Conservation (phyloP, 2,329 filamentous ascomycete species). For the Zymoseptoria pseudotritici region DNA sequence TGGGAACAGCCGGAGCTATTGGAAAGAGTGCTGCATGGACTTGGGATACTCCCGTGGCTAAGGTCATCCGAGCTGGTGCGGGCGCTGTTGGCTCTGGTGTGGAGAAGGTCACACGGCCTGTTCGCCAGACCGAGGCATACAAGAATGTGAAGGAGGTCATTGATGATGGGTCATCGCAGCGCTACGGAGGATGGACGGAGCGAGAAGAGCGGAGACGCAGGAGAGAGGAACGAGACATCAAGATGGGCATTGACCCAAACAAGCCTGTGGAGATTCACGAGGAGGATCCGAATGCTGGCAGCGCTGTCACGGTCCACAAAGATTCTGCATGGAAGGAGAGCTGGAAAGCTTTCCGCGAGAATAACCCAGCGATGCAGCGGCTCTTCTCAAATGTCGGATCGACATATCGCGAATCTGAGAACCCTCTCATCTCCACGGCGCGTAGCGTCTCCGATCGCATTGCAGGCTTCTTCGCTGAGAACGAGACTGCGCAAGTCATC, state of each 20-base stretch:
- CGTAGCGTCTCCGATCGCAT: conserved; percentile 90
- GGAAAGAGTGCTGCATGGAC: conserved; percentile 93
- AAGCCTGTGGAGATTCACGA: conserved; percentile 54
- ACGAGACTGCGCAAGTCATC: conserved; percentile 94
- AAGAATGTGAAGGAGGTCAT: conserved; percentile 91
- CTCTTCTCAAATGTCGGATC: conserved; percentile 74
- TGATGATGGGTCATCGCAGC: conserved; percentile 90
- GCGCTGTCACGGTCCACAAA: conserved; percentile 91
- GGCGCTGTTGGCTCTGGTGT: conserved; percentile 78
- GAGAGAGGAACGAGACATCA: conserved; percentile 63
- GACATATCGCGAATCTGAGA: conserved; percentile 93
- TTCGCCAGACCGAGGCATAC: conserved; percentile 89
- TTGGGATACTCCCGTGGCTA: conserved; percentile 91
- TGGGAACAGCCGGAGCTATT: conserved; percentile 76
- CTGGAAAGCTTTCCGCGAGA: conserved; percentile 93
- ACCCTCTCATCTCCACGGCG: conserved; percentile 85
- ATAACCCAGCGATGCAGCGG: conserved; percentile 78
- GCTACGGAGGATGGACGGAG: conserved; percentile 94
- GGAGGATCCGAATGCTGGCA: conserved; percentile 89
- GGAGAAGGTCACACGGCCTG: conserved; percentile 89
- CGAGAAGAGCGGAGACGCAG: conserved; percentile 84
- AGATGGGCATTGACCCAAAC: conserved; percentile 34
- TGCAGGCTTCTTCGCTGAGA: conserved; percentile 94
- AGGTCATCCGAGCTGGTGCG: conserved; percentile 80
- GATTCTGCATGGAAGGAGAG: conserved; percentile 96